Evolutionary conservation across 2,329 filamentous ascomycete species (phyloP).

Genomic region (Lizonia empirigonia): DNA sequence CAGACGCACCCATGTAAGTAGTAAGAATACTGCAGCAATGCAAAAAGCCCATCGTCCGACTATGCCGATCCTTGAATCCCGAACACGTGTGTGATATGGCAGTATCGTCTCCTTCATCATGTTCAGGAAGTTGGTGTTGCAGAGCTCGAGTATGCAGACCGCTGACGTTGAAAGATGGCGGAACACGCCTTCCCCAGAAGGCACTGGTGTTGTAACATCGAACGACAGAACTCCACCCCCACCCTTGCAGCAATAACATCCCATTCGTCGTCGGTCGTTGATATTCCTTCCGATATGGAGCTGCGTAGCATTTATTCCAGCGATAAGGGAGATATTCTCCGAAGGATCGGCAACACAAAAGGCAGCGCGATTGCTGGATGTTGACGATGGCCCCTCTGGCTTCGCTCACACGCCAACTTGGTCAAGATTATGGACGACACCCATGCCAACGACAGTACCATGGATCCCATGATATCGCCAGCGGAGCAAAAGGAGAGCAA

Average conservation of each 20-base stretch:
- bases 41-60: conserved; percentile 3
- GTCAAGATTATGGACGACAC: neutral
- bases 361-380: neutral
- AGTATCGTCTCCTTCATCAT: conserved; percentile 10
- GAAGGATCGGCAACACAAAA: conserved; percentile 13
- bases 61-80: neutral
- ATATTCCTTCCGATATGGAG: neutral
- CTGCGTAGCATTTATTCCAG: conserved; percentile 3
- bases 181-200: conserved; percentile 3
- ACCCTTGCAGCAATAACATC: neutral
- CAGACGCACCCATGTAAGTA: conserved; percentile 11
- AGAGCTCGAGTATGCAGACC: neutral
- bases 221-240: conserved; percentile 16
- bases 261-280: conserved; percentile 2
- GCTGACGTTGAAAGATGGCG: conserved; percentile 5
- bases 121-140: neutral
- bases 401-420: neutral
- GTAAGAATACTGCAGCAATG: conserved; percentile 2
- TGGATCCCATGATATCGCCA: neutral
- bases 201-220: neutral
- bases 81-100: neutral
- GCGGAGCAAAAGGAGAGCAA: neutral
- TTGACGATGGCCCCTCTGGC: neutral
- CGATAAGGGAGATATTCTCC: conserved; percentile 13
- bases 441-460: neutral